Evolutionary conservation across 352 stramenopile genomes (phyloP).

Genomic region (Pythium phragmiticola): DNA sequence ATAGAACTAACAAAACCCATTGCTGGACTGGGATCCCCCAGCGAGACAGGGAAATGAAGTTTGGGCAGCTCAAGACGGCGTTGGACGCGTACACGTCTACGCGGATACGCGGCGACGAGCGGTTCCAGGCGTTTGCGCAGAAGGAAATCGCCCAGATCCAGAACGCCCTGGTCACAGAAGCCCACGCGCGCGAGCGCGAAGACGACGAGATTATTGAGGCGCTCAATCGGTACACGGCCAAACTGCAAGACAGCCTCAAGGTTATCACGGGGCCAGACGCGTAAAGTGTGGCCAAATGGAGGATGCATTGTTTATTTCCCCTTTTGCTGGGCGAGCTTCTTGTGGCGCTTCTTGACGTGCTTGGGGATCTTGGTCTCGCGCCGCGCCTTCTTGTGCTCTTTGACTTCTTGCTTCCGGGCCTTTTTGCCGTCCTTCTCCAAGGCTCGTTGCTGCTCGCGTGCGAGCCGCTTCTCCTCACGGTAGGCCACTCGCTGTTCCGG

Average conservation of each 20-base stretch:
- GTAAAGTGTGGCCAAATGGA: conserved; percentile 23
- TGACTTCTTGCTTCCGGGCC: conserved; percentile 95
- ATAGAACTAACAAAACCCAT: too few relatives aligned
- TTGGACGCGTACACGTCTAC: conserved; percentile 72
- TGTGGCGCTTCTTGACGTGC: conserved; percentile 98
- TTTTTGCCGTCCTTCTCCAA: conserved; percentile 82
- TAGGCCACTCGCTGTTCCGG: conserved; percentile 84
- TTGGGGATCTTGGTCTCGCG: conserved; percentile 98
- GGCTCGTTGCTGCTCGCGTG: conserved; percentile 53
- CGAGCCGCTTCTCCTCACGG: conserved; percentile 75
- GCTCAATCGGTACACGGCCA: conserved; percentile 92
- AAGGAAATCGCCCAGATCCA: conserved; percentile 78
- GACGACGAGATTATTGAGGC: conserved; percentile 94
- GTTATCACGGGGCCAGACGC: conserved; percentile 87
- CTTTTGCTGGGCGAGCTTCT: conserved; percentile 93
- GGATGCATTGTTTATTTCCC: conserved; percentile 49
- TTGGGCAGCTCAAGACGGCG: conserved; percentile 65
- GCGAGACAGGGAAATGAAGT: conserved; percentile 64
- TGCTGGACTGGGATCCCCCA: background rate
- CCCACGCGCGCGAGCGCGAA: conserved; percentile 82
- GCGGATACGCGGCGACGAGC: conserved; percentile 69
- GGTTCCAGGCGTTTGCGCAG: conserved; percentile 70
- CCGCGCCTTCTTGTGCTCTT: conserved; percentile 92
- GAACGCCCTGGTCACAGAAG: conserved; percentile 68
- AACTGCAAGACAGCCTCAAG: conserved; percentile 92